Conservation (phyloP, 371 early-diverging fungal genomes). For the Mortierella polycephala region DNA sequence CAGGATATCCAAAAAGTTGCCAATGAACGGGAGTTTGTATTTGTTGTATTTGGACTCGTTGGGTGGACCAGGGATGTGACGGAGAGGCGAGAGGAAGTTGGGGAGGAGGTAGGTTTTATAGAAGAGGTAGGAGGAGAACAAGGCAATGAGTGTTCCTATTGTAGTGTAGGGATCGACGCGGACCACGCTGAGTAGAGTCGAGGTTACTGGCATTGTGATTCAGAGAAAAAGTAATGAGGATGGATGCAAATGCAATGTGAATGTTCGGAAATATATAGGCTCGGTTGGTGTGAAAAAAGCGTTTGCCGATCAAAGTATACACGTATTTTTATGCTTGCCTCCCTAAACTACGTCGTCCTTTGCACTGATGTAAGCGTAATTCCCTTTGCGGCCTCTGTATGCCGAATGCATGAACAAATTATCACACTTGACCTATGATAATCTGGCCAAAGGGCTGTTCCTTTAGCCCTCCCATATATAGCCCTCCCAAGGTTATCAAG, state of each 20-base stretch:
- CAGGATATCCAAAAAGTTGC: conserved; percentile 62
- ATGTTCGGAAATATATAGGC: neutral
- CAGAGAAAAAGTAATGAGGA: neutral
- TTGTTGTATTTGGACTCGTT: conserved; percentile 55
- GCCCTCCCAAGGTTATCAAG: no score
- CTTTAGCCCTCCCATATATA: no score
- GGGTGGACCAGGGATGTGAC: conserved; percentile 69
- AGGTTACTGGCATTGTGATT: conserved; percentile 16
- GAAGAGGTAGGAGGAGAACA: conserved; percentile 35
- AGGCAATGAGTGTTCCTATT: conserved; percentile 15
- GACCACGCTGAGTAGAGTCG: conserved; percentile 18
- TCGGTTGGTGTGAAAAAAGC: no score
- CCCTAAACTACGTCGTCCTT: no score
- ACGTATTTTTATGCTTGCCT: no score
- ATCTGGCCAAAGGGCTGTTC: no score
- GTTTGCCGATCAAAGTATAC: no score
- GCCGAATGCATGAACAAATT: no score
- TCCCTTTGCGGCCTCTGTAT: no score
- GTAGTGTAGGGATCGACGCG: conserved; percentile 18
- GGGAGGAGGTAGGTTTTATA: conserved; percentile 58
- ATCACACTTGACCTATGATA: no score
- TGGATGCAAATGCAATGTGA: neutral
- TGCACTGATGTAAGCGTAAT: no score
- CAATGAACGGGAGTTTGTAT: conserved; percentile 60
- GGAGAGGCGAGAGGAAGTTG: conserved; percentile 59